phyloP scores from a whole-genome alignment of 2,329 filamentous ascomycete species.

The Neurospora sp. region DNA sequence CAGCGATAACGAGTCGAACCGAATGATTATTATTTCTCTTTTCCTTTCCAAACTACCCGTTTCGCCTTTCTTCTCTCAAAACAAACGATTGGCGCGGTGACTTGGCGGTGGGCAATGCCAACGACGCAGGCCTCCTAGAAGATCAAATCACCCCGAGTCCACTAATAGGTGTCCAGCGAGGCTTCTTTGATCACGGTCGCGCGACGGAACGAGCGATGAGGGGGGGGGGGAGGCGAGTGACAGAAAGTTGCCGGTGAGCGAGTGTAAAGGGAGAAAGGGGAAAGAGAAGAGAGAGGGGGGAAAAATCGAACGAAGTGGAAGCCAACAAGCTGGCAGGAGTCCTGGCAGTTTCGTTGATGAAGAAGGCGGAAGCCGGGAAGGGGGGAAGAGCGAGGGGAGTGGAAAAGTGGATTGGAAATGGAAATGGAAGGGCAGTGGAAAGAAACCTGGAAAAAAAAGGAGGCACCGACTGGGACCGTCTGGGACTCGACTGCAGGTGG shows the following conservation, averaged over 20 bases:
- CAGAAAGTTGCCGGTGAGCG: conserved; percentile 12
- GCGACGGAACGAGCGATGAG: conserved; percentile 12
- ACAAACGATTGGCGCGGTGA: background rate
- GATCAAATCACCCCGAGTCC: background rate
- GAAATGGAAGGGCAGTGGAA: conserved; percentile 9
- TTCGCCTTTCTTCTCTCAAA: background rate
- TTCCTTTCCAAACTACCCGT: background rate
- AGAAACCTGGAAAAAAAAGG: conserved; percentile 11
- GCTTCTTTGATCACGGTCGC: conserved; percentile 6
- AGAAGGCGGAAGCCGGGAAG: conserved; percentile 8
- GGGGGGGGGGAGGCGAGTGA: conserved; percentile 1
- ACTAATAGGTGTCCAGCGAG: background rate
- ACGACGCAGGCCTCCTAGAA: background rate
- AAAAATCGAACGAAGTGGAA: background rate
- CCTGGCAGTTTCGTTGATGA: background rate
- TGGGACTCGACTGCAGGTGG: background rate
- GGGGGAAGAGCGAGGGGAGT: conserved; percentile 3
- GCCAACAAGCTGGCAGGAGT: background rate
- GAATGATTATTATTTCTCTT: background rate
- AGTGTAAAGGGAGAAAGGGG: conserved; percentile 11
- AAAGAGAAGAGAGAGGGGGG: conserved; percentile 7
- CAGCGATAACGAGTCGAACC: background rate
- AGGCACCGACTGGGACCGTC: conserved; percentile 7
- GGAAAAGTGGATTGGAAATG: conserved; percentile 8
- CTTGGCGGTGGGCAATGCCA: background rate